These are phyloP conservation scores for Tuber umbilicatum DNA, from an alignment of 495 filamentous ascomycete species.

Conservation along the genomic window DNA sequence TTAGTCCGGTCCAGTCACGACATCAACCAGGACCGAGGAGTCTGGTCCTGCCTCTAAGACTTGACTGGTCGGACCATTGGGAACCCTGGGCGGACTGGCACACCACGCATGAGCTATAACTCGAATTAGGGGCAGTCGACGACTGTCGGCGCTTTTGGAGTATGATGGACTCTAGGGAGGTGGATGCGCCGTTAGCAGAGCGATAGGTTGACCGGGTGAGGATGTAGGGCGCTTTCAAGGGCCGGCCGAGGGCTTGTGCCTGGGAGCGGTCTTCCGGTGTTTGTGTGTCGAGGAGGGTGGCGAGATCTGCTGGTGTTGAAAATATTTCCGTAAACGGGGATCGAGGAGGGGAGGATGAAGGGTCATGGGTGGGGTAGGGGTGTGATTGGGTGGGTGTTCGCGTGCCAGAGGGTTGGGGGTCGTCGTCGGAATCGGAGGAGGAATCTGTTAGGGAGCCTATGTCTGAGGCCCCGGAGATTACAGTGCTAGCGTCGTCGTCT, in stretches of 20 bases:
- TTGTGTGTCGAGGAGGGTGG: constrained; percentile 75
- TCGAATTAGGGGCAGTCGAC: background rate
- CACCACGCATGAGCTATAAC: constrained; percentile 60
- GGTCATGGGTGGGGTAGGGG: constrained; percentile 34
- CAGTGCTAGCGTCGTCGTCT: constrained; percentile 47
- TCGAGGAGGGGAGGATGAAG: constrained; percentile 14
- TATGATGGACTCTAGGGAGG: constrained; percentile 71
- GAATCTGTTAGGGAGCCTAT: constrained; percentile 36
- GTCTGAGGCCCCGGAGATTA: constrained; percentile 43
- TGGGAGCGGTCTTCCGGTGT: constrained; percentile 70
- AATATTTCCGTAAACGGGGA: constrained; percentile 58
- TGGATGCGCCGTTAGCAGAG: background rate
- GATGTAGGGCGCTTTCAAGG: constrained; percentile 61
- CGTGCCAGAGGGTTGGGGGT: constrained; percentile 58
- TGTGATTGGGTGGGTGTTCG: constrained; percentile 52
- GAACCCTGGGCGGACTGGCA: constrained; percentile 81
- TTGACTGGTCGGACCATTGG: no score
- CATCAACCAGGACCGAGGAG: no score
- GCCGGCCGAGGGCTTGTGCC: constrained; percentile 73
- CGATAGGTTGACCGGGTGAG: constrained; percentile 71
- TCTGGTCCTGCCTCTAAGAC: no score
- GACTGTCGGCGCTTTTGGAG: constrained; percentile 44
- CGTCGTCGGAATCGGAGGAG: constrained; percentile 46
- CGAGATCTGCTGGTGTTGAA: constrained; percentile 62
- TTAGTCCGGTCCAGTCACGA: no score